Conservation (phyloP, 2,329 filamentous ascomycete genomes). For the Pyrenophora tritici-repentis region DNA sequence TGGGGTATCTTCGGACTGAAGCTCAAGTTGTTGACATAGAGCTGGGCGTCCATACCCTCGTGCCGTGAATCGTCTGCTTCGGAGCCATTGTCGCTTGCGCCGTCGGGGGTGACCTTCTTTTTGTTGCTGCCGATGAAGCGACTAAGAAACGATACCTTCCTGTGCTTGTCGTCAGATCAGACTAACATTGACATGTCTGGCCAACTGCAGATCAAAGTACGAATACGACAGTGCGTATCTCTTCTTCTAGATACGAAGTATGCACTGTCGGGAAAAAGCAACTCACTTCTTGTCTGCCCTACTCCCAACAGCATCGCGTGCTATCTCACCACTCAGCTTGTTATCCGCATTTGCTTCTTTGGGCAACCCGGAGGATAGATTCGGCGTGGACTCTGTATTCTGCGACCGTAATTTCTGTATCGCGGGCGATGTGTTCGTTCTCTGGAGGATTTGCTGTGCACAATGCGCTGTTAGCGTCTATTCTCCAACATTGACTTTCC, state of each 20-base stretch:
- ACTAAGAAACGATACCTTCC: conserved; percentile 90
- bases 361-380: conserved; percentile 37
- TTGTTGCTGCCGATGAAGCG: conserved; percentile 77
- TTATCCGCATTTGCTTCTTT: conserved; percentile 58
- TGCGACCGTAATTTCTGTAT: conserved; percentile 61
- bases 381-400: conserved; percentile 43
- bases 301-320: conserved; percentile 26
- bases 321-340: conserved; percentile 35
- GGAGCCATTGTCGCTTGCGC: conserved; percentile 66
- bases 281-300: conserved; percentile 48
- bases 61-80: conserved; percentile 70
- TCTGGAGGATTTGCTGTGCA: conserved; percentile 62
- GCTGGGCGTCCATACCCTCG: conserved; percentile 80
- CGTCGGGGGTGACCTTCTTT: conserved; percentile 66
- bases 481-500: conserved; percentile 1
- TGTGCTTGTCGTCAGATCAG: conserved; percentile 47
- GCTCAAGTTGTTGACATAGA: conserved; percentile 74
- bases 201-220: too few relatives aligned
- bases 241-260: not conserved
- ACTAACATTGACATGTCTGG: conserved; percentile 35
- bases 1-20: conserved; percentile 88
- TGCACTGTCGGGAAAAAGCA: conserved; percentile 6
- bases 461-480: conserved; percentile 17
- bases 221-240: too few relatives aligned
- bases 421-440: conserved; percentile 67